Base-by-base conservation (phyloP, 2,329 filamentous ascomycete genomes). In the Sporothrix curviconia region DNA sequence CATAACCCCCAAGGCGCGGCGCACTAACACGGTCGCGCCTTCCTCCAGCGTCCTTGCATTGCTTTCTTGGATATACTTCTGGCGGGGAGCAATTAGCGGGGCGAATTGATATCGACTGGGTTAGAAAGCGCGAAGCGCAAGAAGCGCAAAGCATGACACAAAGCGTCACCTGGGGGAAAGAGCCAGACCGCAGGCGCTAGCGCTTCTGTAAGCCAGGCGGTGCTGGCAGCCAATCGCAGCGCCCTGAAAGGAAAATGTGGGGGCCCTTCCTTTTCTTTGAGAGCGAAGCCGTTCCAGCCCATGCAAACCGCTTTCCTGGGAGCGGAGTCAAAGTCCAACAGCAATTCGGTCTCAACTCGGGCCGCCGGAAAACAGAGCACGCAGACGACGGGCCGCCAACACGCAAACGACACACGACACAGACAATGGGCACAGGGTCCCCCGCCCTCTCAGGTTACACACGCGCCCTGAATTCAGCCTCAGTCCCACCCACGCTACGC, bases 1-100 rank as follows among this genome's bases (percentile, higher is more conserved):
- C 56, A 53, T 53, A 57, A 25, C 15, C 34, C 56, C 56, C 40
- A 30, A 32, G 15, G 49, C 39, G 25, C 22, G 12, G n/a, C 24
- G 32, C 9, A 39, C 14, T 24, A 53, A 34, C 32, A 53, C 50
- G 12, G 51, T 44, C 51, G 37, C 51, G 25, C 51, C 51, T 54
- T 54, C 39, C 37, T 19, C 15, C 8, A n/a, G 3, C 25, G 25
- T 15, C 24, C 6, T 4, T 50, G 8, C 3, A 11, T 17, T 14
- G 19, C 28, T 14, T 11, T 17, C 32, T 49, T 15, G 28, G 6
- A 14, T 25, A 25, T 34, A 22, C 37, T 5, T 22, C 12, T 19
- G 30, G 52, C 14, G 42, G 30, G 52, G 32, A 55, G 32, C 42
- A 55, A 47, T 55, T 7, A 39, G 22, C 30, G 52, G 42, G 42